Conservation (phyloP, 2,329 filamentous ascomycete species). For the Scedosporium aurantiacum region DNA sequence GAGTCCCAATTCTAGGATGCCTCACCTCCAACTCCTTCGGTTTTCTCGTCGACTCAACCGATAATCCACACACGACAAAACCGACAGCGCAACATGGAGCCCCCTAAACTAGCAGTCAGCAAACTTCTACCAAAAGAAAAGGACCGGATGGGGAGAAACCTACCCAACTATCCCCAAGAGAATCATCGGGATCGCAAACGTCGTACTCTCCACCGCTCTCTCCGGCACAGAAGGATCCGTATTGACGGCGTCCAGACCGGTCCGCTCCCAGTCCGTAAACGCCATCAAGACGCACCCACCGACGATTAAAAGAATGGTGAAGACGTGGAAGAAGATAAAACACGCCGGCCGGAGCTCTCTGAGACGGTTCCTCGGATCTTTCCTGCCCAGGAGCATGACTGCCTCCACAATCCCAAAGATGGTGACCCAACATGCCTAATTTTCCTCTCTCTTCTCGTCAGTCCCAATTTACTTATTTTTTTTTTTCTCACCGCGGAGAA, state of each 20-base stretch:
- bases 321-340: background rate
- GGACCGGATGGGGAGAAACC: background rate
- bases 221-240: background rate
- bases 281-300: background rate
- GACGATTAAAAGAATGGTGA: background rate
- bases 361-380: background rate
- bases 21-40: background rate
- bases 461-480: background rate
- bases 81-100: background rate
- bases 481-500: background rate
- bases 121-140: background rate
- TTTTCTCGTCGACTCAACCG: background rate
- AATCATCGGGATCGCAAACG: background rate
- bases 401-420: background rate
- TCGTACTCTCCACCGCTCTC: background rate
- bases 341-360: background rate
- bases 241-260: background rate
- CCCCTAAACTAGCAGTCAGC: background rate
- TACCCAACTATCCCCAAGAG: background rate
- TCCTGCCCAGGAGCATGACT: background rate
- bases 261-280: background rate
- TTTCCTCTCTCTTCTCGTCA: background rate
- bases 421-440: background rate
- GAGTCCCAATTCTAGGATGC: no score
- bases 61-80: background rate